Conservation (phyloP, 768 basidiomycete species). For the Suillus fuscotomentosus region DNA sequence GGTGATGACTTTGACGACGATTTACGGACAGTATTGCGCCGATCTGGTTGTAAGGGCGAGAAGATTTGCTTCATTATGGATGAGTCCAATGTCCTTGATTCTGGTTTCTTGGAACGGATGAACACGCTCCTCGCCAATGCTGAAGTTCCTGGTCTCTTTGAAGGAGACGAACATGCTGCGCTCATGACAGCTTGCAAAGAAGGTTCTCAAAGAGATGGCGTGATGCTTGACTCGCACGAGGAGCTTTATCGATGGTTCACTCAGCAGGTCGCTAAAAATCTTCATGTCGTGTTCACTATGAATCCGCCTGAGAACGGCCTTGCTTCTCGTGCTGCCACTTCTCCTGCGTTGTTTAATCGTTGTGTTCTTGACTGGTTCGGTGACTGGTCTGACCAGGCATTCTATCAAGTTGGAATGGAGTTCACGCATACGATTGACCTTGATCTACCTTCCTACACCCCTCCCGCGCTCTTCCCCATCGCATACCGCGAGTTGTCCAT, state of each 20-base stretch:
- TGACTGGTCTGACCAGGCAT: constrained; percentile 98
- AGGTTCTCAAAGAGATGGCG: constrained; percentile 96
- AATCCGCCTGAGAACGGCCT: constrained; percentile 96
- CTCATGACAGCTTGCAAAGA: constrained; percentile 99
- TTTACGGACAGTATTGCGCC: constrained; percentile 89
- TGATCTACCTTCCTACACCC: constrained; percentile 77
- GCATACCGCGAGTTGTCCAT: constrained; percentile 80
- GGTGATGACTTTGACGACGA: constrained; percentile 99
- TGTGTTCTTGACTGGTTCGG: constrained; percentile 99
- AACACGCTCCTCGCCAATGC: constrained; percentile 98
- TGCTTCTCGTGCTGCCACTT: constrained; percentile 94
- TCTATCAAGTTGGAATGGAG: constrained; percentile 97
- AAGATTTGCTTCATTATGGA: constrained; percentile 99
- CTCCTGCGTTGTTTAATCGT: constrained; percentile 97
- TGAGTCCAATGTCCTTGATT: constrained; percentile 98
- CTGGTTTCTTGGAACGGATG: constrained; percentile 99
- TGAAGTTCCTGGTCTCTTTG: constrained; percentile 99
- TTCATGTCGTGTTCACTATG: constrained; percentile 99
- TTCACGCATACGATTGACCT: constrained; percentile 94
- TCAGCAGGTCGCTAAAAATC: constrained; percentile 94
- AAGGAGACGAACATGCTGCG: constrained; percentile 98
- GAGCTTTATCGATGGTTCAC: constrained; percentile 99
- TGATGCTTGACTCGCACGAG: constrained; percentile 98
- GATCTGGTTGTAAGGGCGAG: constrained; percentile 97
- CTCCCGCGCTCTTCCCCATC: constrained; percentile 84